A percentile compares a stretch with the other conserved stretches of the same genome.
phyloP scores from a whole-genome alignment of 768 basidiomycete species.

The Kwoniella sp. region DNA sequence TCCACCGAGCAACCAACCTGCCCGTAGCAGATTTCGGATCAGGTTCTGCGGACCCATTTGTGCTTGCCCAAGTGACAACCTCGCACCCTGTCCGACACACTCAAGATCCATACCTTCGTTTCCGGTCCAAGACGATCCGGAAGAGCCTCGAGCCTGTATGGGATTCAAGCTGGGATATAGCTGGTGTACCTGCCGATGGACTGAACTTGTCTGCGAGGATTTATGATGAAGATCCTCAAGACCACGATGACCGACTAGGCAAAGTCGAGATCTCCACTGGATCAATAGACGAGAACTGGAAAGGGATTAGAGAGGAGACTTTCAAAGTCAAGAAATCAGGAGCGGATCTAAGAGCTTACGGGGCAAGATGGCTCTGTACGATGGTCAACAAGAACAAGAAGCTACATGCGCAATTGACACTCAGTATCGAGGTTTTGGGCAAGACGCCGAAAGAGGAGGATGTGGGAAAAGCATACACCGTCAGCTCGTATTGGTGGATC shows the following conservation, averaged over 20 bases:
- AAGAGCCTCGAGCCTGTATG: constrained; percentile 39
- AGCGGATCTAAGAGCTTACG: constrained; percentile 41
- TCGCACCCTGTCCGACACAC: constrained; percentile 25
- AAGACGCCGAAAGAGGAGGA: constrained; percentile 48
- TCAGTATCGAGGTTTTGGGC: constrained; percentile 54
- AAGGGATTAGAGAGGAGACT: constrained; percentile 35
- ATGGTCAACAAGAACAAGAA: constrained; percentile 17
- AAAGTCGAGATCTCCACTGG: constrained; percentile 38
- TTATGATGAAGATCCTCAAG: constrained; percentile 51
- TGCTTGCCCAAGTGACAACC: constrained; percentile 47
- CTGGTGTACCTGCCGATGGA: constrained; percentile 44
- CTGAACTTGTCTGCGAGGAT: constrained; percentile 37
- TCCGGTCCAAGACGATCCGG: constrained; percentile 41
- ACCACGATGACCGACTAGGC: constrained; percentile 51
- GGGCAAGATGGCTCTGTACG: constrained; percentile 28
- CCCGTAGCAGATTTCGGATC: constrained; percentile 46
- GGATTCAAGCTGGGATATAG: constrained; percentile 43
- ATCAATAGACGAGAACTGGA: constrained; percentile 31
- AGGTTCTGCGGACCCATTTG: constrained; percentile 47
- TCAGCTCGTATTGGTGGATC: constrained; percentile 56
- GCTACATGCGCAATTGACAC: constrained; percentile 35
- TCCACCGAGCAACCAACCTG: constrained; percentile 45
- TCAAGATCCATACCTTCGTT: constrained; percentile 43
- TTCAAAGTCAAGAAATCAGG: constrained; percentile 43
- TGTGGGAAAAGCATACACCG: constrained; percentile 57